Base-by-base conservation (phyloP, 225 moss, liverwort and hornwort species). In the Asterella californica region DNA sequence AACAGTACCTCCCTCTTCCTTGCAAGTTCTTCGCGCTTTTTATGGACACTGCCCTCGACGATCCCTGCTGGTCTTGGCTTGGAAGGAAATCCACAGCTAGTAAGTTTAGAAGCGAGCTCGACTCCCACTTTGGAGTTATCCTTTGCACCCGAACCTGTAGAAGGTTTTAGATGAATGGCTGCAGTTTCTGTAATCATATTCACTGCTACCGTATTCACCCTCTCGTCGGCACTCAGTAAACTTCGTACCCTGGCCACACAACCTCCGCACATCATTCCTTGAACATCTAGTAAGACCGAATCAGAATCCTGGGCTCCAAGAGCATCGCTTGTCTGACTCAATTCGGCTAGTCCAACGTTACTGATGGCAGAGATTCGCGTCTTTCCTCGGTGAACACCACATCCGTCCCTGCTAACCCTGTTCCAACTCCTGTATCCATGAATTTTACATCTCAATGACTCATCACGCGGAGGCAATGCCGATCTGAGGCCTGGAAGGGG, bases 211-310 rank as follows among this genome's bases (percentile, higher is more conserved):
- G 93, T 90, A 9, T 86, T 85, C 38, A 97, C 94, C 70, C 87
- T 84, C 24, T 86, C 83, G 17, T 91, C 93, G 1, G 89, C 74
- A 4, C 80, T 70, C 11, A 97, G 84, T 64, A 97, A 74, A 70
- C 84, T 89, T 18, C 96, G 96, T 74, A 97, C 96, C 76, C 96
- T 90, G 48, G 94, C 94, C 48, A 97, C 96, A 79, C 96, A 97
- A 9, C 91, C 96, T 2, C 96, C 96, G 80, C 96, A 97, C 96
- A 97, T 97, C 96, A 97, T 94, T 25, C 94, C 96, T 80, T 93
- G 90, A 33, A 97, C 94, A 45, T 93, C 93, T 1, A 97, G 85
- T 5, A 97, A 85, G 59, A 94, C 92, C 54, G 87, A 82, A 74
- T 84, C 84, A 19, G 72, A 74, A 34, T 50, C 76, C 53, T 15